Evolutionary conservation across 2,329 filamentous ascomycete species (phyloP).

Genomic region (Cercospora beticola): DNA sequence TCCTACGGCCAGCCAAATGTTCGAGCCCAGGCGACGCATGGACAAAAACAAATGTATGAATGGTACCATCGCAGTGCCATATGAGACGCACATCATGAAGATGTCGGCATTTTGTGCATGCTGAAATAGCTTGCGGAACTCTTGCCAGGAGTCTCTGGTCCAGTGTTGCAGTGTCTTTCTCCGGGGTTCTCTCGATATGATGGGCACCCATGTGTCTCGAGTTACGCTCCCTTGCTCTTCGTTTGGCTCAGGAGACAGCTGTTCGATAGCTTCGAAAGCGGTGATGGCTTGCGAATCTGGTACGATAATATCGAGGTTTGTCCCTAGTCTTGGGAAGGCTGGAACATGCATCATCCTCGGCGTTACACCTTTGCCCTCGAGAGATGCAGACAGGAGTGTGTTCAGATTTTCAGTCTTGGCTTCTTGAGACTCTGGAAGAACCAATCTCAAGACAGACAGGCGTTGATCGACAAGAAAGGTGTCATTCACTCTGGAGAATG

Average conservation of each 20-base stretch:
- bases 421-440: not conserved
- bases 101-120: slow-evolving; percentile 97
- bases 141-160: slow-evolving; percentile 75
- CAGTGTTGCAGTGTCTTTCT: slow-evolving; percentile 49
- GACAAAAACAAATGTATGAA: slow-evolving; percentile 97
- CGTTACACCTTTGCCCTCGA: not conserved
- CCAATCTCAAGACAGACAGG: not conserved
- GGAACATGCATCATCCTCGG: not conserved
- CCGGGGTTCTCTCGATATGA: not conserved
- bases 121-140: slow-evolving; percentile 74
- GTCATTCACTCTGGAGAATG: not conserved
- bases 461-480: not conserved
- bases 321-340: not conserved
- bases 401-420: not conserved
- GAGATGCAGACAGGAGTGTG: not conserved
- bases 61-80: slow-evolving; percentile 95
- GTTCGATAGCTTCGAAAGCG: not conserved
- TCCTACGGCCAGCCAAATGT: slow-evolving; percentile 91
- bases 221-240: not conserved
- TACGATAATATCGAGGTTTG: not conserved
- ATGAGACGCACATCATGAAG: slow-evolving; percentile 93
- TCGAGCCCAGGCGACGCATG: slow-evolving; percentile 93
- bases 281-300: not conserved
- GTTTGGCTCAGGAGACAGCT: not conserved
- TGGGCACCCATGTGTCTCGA: not conserved